Conservation (phyloP, 805 yeast genomes). For the Candida cerambycidarum region DNA sequence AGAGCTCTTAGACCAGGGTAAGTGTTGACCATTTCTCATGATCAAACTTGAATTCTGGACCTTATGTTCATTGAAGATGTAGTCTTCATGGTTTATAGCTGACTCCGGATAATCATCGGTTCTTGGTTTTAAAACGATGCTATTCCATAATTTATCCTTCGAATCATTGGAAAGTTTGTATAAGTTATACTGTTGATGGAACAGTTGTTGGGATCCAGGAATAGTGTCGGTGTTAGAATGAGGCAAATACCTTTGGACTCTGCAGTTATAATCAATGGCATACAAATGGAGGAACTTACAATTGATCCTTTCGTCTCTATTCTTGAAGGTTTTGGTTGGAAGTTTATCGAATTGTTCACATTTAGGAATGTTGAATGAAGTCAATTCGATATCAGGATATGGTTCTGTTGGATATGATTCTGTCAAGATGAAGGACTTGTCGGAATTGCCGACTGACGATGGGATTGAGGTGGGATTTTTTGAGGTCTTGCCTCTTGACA, state of each 20-base stretch:
- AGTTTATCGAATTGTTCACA: constrained; percentile 6
- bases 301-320: constrained; percentile 53
- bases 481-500: neutral
- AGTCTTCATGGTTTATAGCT: constrained; percentile 21
- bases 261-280: constrained; percentile 48
- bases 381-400: constrained; percentile 15
- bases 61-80: constrained; percentile 18
- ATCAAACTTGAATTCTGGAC: constrained; percentile 11
- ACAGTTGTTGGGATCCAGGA: constrained; percentile 19
- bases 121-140: constrained; percentile 54
- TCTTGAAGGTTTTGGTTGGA: constrained; percentile 15
- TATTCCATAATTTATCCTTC: constrained; percentile 53
- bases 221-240: constrained; percentile 17
- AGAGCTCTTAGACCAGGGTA: constrained; percentile 24
- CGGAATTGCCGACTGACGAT: neutral
- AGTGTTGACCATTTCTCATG: constrained; percentile 21
- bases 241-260: constrained; percentile 30
- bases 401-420: neutral
- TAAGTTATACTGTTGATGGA: constrained; percentile 26
- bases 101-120: constrained; percentile 32
- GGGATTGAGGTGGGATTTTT: neutral
- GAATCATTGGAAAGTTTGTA: constrained; percentile 40
- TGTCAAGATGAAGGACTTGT: neutral
- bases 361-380: constrained; percentile 14
- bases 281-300: constrained; percentile 48